phyloP scores from a whole-genome alignment of 2,329 filamentous ascomycete species.

The Colletotrichum camelliae region DNA sequence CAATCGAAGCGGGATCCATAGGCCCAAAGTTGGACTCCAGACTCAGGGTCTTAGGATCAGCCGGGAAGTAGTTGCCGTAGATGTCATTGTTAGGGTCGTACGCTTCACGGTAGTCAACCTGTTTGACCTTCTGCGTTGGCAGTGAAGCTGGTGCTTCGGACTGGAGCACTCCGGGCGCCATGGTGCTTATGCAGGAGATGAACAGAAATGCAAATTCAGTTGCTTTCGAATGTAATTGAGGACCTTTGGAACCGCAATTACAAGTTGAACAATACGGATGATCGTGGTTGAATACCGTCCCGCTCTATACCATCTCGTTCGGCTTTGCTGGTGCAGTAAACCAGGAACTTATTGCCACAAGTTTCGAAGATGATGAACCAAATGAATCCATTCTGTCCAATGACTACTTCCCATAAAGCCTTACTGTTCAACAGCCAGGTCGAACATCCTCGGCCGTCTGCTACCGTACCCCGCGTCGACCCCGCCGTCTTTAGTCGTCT shows the following conservation, averaged over 20 bases:
- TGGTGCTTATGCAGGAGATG: background rate
- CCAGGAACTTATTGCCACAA: background rate
- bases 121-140: background rate
- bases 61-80: background rate
- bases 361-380: background rate
- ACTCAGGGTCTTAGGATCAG: background rate
- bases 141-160: background rate
- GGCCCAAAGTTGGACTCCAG: background rate
- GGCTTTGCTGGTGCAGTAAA: background rate
- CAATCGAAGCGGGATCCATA: background rate
- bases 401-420: background rate
- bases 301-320: background rate
- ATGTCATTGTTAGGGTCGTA: background rate
- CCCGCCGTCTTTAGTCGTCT: background rate
- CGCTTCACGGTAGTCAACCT: background rate
- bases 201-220: background rate
- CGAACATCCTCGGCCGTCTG: background rate
- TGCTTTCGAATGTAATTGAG: background rate
- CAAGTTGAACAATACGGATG: background rate
- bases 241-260: background rate
- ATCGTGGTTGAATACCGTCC: background rate
- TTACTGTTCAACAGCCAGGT: background rate
- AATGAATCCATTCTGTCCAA: background rate
- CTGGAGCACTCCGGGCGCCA: slow-evolving; percentile 1
- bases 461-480: background rate